Base-by-base conservation (phyloP, 2,329 filamentous ascomycete species). In the Onygena corvina region DNA sequence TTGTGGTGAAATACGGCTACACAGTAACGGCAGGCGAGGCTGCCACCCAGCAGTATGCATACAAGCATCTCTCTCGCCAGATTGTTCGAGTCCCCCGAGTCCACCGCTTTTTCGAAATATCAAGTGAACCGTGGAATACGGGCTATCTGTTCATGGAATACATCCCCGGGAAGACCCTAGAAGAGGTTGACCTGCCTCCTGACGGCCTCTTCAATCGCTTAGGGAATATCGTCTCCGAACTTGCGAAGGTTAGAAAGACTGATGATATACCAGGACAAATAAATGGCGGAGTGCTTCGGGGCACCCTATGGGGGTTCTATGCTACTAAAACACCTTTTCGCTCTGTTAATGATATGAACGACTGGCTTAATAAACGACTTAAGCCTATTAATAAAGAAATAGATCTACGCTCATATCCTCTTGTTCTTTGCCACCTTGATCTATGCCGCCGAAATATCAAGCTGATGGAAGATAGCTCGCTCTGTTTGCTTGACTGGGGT, bases 71-170 rank as follows among this genome's bases (percentile, higher is more conserved):
- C 2, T 27, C 54, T 48, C 54, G 29, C 18, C 25, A 38, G 20
- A 52, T 56, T 46, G 47, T 57, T 25, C 54, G 53, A 21, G 47
- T 55, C 8, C 53, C 53, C 6, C 35, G 36, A 20, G 55, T 57
- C 40, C 53, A 57, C 30, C 52, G 53, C 4, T 54, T 47, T 35
- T 42, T 54, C 30, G 20, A 42, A 8, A 33, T 33, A 42, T 31
- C 33, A 21, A 36, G n/a, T 18, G 3, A 3, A n/a, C 25, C 25
- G 29, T n/a, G n/a, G n/a, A n/a, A n/a, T n/a, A n/a, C n/a, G n/a
- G 55, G 54, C 1, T 55, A 52, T 27, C 40, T 57, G 31, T 55
- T 55, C 46, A 54, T 57, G 53, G 53, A 55, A 8, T 48, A 52
- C 40, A 21, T 54, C 4, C 50, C 42, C 9, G 54, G 52, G 7